A percentile compares a stretch with the other conserved stretches of the same genome.
Conservation (phyloP, 768 basidiomycete species). For the Leccinum disarticulatum region DNA sequence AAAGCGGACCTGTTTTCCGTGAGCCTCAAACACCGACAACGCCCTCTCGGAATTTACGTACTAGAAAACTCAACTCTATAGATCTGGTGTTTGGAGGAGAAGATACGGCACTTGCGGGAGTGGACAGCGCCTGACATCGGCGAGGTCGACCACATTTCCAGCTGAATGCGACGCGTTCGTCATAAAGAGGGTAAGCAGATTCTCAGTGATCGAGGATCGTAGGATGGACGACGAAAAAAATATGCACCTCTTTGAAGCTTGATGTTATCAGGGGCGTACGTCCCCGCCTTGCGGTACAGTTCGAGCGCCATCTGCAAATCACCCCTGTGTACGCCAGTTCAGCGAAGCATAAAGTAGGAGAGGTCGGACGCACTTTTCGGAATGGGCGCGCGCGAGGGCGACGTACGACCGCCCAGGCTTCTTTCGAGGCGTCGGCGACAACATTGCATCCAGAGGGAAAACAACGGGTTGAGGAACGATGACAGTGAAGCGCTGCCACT, state of each 20-base stretch:
- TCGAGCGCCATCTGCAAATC: constrained; percentile 78
- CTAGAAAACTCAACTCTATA: constrained; percentile 72
- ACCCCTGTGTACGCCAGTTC: constrained; percentile 46
- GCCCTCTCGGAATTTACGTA: constrained; percentile 29
- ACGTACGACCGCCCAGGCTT: constrained; percentile 85
- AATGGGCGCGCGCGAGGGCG: constrained; percentile 77
- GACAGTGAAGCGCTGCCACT: no score
- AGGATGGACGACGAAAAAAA: constrained; percentile 43
- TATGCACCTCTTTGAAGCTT: constrained; percentile 87
- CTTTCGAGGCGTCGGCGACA: constrained; percentile 76
- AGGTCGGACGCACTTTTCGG: constrained; percentile 61
- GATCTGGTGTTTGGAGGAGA: constrained; percentile 36
- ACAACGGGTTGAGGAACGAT: no score
- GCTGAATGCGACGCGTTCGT: constrained; percentile 57
- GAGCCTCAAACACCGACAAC: background rate
- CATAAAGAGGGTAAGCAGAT: constrained; percentile 75
- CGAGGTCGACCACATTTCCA: constrained; percentile 58
- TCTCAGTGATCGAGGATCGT: constrained; percentile 57
- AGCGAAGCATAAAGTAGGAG: background rate
- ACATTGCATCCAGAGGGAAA: constrained; percentile 14
- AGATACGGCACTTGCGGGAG: constrained; percentile 68
- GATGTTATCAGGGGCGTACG: constrained; percentile 82
- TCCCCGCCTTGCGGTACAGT: constrained; percentile 78
- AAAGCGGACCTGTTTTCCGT: constrained; percentile 57
- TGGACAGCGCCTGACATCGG: constrained; percentile 63